These are phyloP conservation scores for Mycena alexandri DNA, from an alignment of 768 basidiomycete genomes.

Conservation along the genomic window DNA sequence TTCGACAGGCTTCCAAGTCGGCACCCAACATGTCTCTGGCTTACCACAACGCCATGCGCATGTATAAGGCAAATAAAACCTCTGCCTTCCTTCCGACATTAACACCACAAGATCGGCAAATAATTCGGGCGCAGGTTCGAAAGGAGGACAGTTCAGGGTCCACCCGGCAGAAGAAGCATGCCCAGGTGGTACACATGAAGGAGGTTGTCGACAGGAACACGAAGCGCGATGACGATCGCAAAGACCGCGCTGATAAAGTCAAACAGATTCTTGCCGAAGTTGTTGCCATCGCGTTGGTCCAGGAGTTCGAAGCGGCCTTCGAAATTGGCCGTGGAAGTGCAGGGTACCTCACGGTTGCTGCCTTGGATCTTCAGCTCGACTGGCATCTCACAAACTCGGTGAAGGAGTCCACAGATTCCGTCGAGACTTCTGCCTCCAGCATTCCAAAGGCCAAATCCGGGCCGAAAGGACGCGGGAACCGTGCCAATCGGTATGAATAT, in stretches of 20 bases:
- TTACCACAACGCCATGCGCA: constrained; percentile 26
- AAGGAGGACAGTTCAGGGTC: background rate
- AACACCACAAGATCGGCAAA: background rate
- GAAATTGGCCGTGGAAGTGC: background rate
- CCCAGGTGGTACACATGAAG: constrained; percentile 22
- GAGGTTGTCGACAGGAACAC: constrained; percentile 9
- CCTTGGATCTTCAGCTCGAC: constrained; percentile 10
- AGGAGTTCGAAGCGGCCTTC: constrained; percentile 6
- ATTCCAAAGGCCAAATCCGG: constrained; percentile 14
- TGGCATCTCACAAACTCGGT: constrained; percentile 12
- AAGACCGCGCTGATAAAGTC: background rate
- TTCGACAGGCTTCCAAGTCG: background rate
- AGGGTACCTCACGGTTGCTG: constrained; percentile 7
- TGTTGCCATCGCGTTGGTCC: background rate
- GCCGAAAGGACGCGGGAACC: constrained; percentile 5
- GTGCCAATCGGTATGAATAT: background rate
- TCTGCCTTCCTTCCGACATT: constrained; percentile 3
- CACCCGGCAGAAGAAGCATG: background rate
- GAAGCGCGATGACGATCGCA: background rate
- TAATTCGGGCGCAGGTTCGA: constrained; percentile 14
- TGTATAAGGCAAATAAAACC: constrained; percentile 32
- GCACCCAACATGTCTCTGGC: constrained; percentile 17
- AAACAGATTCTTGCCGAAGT: background rate
- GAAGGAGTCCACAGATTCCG: too few relatives aligned
- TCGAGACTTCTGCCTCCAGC: background rate